Conservation (phyloP, 768 basidiomycete species). For the Phylloporus rhodoxanthus region DNA sequence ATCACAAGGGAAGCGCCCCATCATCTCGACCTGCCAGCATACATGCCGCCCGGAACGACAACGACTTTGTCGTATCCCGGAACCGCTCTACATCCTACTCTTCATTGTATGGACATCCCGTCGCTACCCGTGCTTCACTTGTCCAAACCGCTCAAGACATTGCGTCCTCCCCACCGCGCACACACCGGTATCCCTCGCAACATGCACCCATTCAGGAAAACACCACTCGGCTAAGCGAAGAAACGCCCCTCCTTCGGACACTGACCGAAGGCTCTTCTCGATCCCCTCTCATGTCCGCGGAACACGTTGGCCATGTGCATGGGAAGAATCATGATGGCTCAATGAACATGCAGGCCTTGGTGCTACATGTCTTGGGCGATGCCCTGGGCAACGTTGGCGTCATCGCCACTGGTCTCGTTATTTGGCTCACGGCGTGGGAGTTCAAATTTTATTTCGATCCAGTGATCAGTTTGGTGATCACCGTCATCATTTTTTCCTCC, state of each 20-base stretch:
- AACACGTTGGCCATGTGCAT: constrained; percentile 8
- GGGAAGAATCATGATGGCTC: constrained; percentile 48
- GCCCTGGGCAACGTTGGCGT: constrained; percentile 98
- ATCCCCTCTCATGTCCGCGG: constrained; percentile 13
- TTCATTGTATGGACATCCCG: constrained; percentile 70
- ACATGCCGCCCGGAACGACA: constrained; percentile 8
- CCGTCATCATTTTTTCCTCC: constrained; percentile 93
- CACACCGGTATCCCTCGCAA: not conserved
- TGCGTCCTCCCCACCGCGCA: constrained; percentile 33
- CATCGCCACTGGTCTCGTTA: constrained; percentile 89
- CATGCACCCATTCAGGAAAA: constrained; percentile 6
- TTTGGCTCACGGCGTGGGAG: constrained; percentile 81
- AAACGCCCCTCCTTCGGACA: constrained; percentile 39
- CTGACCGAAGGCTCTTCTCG: not conserved
- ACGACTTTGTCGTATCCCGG: constrained; percentile 23
- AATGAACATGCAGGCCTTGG: constrained; percentile 98
- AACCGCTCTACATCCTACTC: constrained; percentile 43
- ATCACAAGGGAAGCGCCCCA: constrained; percentile 35
- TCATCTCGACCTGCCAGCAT: constrained; percentile 39
- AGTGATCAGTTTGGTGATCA: constrained; percentile 87
- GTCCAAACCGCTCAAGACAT: constrained; percentile 84
- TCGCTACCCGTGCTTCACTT: constrained; percentile 63
- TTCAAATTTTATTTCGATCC: constrained; percentile 94
- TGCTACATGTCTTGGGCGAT: constrained; percentile 94
- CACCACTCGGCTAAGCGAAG: constrained; percentile 29